A percentile compares a stretch with the other conserved stretches of the same genome.
These are phyloP conservation scores for Mycosphaerella arachidis DNA, from an alignment of 2,329 filamentous ascomycete genomes.

Conservation along the genomic window DNA sequence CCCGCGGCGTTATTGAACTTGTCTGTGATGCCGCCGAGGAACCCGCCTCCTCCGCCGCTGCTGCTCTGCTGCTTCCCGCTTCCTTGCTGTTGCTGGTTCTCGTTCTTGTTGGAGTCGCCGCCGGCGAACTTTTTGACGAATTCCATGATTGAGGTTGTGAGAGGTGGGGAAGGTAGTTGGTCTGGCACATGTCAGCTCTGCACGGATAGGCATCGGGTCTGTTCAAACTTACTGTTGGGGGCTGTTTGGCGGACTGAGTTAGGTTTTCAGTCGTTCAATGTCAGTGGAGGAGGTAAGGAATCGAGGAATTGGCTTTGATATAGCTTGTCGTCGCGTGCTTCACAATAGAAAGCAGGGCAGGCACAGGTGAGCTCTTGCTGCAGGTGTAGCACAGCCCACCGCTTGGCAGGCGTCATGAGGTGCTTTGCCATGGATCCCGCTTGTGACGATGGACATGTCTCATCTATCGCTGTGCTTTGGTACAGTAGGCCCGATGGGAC, in stretches of 20 bases:
- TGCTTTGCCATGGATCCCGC: not conserved
- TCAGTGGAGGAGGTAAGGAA: not conserved
- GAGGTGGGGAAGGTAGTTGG: not conserved
- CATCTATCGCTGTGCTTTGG: not conserved
- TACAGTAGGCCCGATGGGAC: not conserved
- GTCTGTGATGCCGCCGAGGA: conserved; percentile 59
- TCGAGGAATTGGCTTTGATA: conserved; percentile 1
- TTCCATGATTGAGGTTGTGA: conserved; percentile 38
- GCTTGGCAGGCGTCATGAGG: conserved; percentile 16
- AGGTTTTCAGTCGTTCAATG: not conserved
- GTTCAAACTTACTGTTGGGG: not conserved
- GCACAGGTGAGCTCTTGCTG: not conserved
- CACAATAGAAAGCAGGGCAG: not conserved
- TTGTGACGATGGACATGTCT: not conserved
- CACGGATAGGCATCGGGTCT: not conserved
- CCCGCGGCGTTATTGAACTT: conserved; percentile 69
- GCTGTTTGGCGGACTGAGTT: not conserved
- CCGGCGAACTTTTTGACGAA: conserved; percentile 38
- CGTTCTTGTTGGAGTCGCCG: conserved; percentile 28
- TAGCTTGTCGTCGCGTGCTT: not conserved
- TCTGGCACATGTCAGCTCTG: not conserved
- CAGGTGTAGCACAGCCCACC: conserved; percentile 12
- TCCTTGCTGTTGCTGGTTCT: conserved; percentile 17
- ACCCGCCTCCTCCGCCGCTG: conserved; percentile 37
- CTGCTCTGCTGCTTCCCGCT: conserved; percentile 29